Percentiles rank a stretch among this genome's conserved stretches.
Conservation (phyloP, 2,329 filamentous ascomycete genomes). For the Chrysosporium keratinophilum region DNA sequence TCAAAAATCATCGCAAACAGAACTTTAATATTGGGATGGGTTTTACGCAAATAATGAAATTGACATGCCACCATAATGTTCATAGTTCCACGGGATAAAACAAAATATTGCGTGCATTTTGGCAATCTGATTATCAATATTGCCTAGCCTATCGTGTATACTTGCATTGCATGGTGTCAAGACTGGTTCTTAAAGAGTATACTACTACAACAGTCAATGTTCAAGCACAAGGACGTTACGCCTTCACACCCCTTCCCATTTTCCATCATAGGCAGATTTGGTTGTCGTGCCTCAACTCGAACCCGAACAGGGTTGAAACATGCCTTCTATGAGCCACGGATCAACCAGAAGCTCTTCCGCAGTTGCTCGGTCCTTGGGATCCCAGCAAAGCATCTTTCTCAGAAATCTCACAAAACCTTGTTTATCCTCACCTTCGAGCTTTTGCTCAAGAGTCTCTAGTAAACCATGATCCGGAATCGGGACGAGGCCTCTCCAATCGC, state of each 20-base stretch:
- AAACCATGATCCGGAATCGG: slow-evolving; percentile 12
- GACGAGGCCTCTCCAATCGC: slow-evolving; percentile 9
- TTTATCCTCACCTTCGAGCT: slow-evolving; percentile 21
- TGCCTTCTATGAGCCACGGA: slow-evolving; percentile 5
- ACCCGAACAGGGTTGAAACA: background rate
- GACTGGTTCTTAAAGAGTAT: too few relatives aligned
- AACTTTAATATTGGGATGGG: slow-evolving; percentile 5
- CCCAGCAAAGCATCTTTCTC: slow-evolving; percentile 29
- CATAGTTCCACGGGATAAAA: slow-evolving; percentile 1
- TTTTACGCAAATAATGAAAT: slow-evolving; percentile 6
- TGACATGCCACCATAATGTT: background rate
- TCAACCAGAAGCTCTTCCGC: slow-evolving; percentile 17
- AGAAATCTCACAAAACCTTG: slow-evolving; percentile 27
- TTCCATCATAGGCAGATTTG: too few relatives aligned
- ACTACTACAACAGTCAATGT: too few relatives aligned
- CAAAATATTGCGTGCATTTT: background rate
- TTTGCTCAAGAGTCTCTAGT: slow-evolving; percentile 23
- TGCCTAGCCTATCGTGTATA: background rate
- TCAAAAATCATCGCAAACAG: slow-evolving; percentile 1
- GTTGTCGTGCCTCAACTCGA: too few relatives aligned
- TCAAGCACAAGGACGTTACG: too few relatives aligned
- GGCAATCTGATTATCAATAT: background rate
- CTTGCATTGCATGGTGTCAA: background rate
- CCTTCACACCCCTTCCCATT: too few relatives aligned
- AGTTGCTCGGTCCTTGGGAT: slow-evolving; percentile 27